Evolutionary conservation across 202 grass and related monocot species (phyloP).

Genomic region (Brachypodium distachyon): DNA sequence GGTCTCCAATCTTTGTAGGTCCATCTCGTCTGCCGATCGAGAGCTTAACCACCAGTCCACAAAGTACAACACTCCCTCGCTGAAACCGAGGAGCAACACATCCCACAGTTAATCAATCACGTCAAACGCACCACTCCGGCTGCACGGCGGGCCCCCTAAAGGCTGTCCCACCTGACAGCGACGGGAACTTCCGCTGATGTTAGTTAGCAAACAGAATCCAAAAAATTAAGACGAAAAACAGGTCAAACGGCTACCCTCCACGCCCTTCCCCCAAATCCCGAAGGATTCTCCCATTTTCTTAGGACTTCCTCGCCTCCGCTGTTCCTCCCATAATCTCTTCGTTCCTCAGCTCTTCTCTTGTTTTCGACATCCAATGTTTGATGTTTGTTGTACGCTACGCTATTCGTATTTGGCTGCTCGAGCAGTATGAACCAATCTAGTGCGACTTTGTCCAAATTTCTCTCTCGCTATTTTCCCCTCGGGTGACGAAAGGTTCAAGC

Average conservation of each 20-base stretch:
- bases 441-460: not conserved
- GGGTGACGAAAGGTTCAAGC: not conserved
- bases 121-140: not conserved
- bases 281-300: slow-evolving; percentile 20
- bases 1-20: too few species aligned
- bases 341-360: not conserved
- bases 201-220: not conserved
- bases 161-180: not conserved
- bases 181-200: not conserved
- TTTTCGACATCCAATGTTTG: not conserved
- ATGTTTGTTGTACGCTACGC: not conserved
- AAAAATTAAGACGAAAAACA: not conserved
- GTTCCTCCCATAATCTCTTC: not conserved
- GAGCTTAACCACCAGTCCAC: not conserved
- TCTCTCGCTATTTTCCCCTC: not conserved
- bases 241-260: slow-evolving; percentile 28
- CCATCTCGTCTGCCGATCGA: too few species aligned
- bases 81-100: not conserved
- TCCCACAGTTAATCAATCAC: not conserved
- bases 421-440: not conserved
- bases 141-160: not conserved
- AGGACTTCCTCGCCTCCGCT: slow-evolving; percentile 16
- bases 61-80: not conserved
- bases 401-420: not conserved
- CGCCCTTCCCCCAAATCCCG: not conserved